Conservation (phyloP, 2,329 filamentous ascomycete genomes). For the Hypoxylon sp. region DNA sequence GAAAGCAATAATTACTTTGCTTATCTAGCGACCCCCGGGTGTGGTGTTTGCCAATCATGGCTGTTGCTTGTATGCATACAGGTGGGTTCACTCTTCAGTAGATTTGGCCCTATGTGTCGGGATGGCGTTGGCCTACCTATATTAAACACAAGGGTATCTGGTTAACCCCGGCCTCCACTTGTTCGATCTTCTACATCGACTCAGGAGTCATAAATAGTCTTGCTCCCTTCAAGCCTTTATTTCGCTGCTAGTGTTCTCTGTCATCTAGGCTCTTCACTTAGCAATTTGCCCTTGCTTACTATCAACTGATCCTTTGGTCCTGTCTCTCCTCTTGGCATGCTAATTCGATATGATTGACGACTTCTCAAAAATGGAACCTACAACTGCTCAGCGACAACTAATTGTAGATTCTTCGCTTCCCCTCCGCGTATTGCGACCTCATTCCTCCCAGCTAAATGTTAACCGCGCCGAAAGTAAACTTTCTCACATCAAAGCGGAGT, state of each 20-base stretch:
- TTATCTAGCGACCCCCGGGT: conserved; percentile 39
- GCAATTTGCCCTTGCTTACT: conserved; percentile 18
- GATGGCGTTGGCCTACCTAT: conserved; percentile 43
- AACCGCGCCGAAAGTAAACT: conserved; percentile 7
- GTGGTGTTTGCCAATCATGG: conserved; percentile 34
- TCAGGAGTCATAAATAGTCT: conserved; percentile 37
- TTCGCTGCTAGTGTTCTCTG: conserved; percentile 23
- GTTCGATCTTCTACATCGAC: conserved; percentile 30
- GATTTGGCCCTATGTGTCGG: conserved; percentile 38
- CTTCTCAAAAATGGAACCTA: conserved; percentile 25
- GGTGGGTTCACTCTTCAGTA: conserved; percentile 39
- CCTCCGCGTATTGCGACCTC: conserved; percentile 13
- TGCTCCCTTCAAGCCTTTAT: conserved; percentile 27
- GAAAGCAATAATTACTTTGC: conserved; percentile 28
- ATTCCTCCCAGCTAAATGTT: conserved; percentile 16
- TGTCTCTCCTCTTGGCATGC: conserved; percentile 11
- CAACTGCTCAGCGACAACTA: conserved; percentile 11
- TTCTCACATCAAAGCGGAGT: conserved; percentile 3
- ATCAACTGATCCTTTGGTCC: conserved; percentile 4
- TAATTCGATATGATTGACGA: conserved; percentile 25
- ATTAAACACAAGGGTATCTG: conserved; percentile 39
- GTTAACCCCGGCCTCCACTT: conserved; percentile 26
- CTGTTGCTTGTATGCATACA: conserved; percentile 33
- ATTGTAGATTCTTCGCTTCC: conserved; percentile 8
- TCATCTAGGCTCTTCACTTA: conserved; percentile 13